Evolutionary conservation across 2,329 filamentous ascomycete species (phyloP).

Genomic region (Tolypocladium amazonense): DNA sequence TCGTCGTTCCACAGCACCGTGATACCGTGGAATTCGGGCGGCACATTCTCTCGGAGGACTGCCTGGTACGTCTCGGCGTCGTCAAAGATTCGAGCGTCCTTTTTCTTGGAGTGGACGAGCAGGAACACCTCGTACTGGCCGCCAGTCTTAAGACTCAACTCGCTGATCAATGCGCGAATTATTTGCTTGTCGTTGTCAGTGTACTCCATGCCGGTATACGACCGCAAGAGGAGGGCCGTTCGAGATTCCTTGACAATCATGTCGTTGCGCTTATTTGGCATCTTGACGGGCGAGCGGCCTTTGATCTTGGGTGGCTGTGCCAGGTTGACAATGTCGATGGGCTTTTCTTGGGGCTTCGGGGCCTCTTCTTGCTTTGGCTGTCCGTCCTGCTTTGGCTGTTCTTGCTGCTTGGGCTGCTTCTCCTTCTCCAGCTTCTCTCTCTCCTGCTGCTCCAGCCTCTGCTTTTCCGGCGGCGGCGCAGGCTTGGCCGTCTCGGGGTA

Average conservation of each 20-base stretch:
- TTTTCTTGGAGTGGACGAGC: constrained; percentile 66
- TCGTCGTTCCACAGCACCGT: constrained; percentile 64
- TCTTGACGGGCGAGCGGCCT: constrained; percentile 4
- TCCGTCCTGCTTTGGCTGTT: neutral
- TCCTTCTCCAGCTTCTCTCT: neutral
- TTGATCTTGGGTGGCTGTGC: constrained; percentile 4
- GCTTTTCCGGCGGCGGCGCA: constrained; percentile 6
- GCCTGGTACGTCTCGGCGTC: constrained; percentile 46
- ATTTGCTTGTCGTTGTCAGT: constrained; percentile 70
- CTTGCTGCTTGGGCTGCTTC: neutral
- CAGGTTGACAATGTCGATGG: neutral
- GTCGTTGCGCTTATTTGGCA: constrained; percentile 5
- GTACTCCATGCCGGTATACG: constrained; percentile 66
- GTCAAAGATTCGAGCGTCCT: constrained; percentile 46
- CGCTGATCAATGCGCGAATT: constrained; percentile 68
- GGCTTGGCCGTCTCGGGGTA: constrained; percentile 24
- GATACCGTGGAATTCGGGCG: constrained; percentile 59
- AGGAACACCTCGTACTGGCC: constrained; percentile 75
- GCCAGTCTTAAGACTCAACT: constrained; percentile 64
- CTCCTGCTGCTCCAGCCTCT: neutral
- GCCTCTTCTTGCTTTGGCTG: neutral
- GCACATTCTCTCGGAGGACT: constrained; percentile 52
- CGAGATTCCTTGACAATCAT: constrained; percentile 33
- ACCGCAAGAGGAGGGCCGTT: constrained; percentile 66
- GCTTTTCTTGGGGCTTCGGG: neutral